A percentile compares a stretch with the other conserved stretches of the same genome.
Conservation (phyloP, 2,329 filamentous ascomycete genomes). For the Fusarium hostae region DNA sequence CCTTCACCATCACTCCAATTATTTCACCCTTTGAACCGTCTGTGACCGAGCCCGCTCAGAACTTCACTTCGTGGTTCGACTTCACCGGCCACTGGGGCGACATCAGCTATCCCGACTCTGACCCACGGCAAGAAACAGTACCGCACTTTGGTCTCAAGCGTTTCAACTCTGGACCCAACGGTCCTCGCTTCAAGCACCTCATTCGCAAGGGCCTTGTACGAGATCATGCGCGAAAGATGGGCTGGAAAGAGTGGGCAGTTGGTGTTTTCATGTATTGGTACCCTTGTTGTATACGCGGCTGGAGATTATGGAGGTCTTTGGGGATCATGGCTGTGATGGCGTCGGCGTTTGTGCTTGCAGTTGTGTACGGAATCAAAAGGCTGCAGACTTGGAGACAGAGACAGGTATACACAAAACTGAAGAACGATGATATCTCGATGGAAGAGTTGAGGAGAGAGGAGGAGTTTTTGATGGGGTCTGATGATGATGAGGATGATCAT, state of each 20-base stretch:
- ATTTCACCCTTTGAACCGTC: constrained; percentile 21
- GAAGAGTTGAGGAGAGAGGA: constrained; percentile 52
- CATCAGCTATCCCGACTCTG: constrained; percentile 43
- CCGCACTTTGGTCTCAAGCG: constrained; percentile 49
- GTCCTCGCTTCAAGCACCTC: constrained; percentile 48
- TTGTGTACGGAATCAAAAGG: constrained; percentile 17
- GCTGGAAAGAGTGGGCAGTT: constrained; percentile 47
- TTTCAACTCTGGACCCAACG: constrained; percentile 48
- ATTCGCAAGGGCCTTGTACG: constrained; percentile 48
- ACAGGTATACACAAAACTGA: constrained; percentile 35
- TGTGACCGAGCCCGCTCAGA: constrained; percentile 22
- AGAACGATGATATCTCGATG: constrained; percentile 40
- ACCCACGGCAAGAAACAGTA: constrained; percentile 48
- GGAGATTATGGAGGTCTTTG: constrained; percentile 47
- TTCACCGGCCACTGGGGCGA: constrained; percentile 51
- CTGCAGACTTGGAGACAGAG: constrained; percentile 12
- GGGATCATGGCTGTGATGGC: constrained; percentile 26
- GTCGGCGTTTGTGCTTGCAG: constrained; percentile 9
- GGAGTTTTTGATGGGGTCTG: constrained; percentile 31
- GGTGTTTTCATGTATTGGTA: constrained; percentile 46
- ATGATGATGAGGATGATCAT: constrained; percentile 22
- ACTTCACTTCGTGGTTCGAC: constrained; percentile 51
- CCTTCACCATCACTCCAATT: constrained; percentile 37
- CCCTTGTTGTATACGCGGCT: constrained; percentile 50
- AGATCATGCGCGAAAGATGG: constrained; percentile 34